Conservation (phyloP, 176 grass and related monocot species). For the Rhipidocladum racemiflorum region DNA sequence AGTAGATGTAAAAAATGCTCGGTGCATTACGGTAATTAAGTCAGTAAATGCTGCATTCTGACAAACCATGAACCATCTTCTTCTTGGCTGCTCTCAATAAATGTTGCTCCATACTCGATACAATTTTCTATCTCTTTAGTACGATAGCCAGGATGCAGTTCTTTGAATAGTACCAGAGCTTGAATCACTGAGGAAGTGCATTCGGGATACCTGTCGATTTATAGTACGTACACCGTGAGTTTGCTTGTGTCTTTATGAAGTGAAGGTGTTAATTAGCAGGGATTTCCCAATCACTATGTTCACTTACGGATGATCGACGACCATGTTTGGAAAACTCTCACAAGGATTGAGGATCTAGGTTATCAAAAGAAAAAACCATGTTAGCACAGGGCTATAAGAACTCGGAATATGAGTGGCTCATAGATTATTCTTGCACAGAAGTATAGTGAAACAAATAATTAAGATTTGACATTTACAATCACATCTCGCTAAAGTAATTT, state of each 20-base stretch:
- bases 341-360: constrained; percentile 32
- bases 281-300: not conserved
- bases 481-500: not conserved
- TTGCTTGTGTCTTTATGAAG: not conserved
- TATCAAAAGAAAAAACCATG: not conserved
- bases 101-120: constrained; percentile 19
- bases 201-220: constrained; percentile 37
- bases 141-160: constrained; percentile 34
- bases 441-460: not conserved
- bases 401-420: not conserved
- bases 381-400: not conserved
- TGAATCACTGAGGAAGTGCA: constrained; percentile 51
- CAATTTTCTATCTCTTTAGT: constrained; percentile 43
- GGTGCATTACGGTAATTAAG: not conserved
- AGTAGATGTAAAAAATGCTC: not conserved
- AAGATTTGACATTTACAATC: not conserved
- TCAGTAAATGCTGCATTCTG: not conserved
- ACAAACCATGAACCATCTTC: constrained; percentile 52
- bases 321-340: constrained; percentile 32
- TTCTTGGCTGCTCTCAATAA: constrained; percentile 42
- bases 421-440: not conserved
- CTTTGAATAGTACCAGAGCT: constrained; percentile 41
- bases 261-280: not conserved
- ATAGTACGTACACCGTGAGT: not conserved
- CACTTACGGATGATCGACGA: constrained; percentile 39